Evolutionary conservation across 1,139 yeast genomes (phyloP), one percentile per base, ranked within the genome.

Genomic region (Lodderomyces theae): DNA sequence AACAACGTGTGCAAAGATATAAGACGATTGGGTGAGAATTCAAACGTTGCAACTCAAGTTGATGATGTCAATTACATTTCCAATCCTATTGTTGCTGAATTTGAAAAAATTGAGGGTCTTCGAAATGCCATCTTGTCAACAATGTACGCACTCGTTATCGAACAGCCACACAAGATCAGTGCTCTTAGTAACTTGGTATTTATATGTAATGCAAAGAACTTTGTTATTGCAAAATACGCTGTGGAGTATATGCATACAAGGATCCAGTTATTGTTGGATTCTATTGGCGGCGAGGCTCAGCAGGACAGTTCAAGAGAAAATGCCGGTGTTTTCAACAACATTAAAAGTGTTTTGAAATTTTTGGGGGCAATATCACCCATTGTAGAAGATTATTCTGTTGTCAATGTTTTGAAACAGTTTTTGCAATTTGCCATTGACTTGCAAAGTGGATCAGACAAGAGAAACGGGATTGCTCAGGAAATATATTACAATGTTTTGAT

Each of bases 81-180:
- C 47, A 79, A 69, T 46, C 90, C 84, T 12, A 80, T 80, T 32
- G 80, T 80, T 35, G 80, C 80, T 26, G 89, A 82, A 52, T 79
- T 82, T 51, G 88, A 80, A 49, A 76, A 74, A 45, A 85, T 82
- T 44, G 83, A 79, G 47, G 74, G 73, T 42, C 76, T 83, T 47
- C 73, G 88, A 45, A 66, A 64, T 38, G 78, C 83, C 13, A 69
- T 85, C 17, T 67, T 84, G 52, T 72, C 74, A 40, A 85, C 89
- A 1, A 61, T 88, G 24, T 73, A 74, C 45, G 88, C 95, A 1
- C 77, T 86, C 34, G 71, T 86, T 8, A 63, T 77, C 32, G 98
- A 92, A 61, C 97, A 90, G 61, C 97, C 97, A 1, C 96, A 90
- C 51, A 92, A 90, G 58, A 77, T 84, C 45, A 79, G 82, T 19